Evolutionary conservation across 768 basidiomycete genomes (phyloP).

Genomic region (Scleroderma citrinum): DNA sequence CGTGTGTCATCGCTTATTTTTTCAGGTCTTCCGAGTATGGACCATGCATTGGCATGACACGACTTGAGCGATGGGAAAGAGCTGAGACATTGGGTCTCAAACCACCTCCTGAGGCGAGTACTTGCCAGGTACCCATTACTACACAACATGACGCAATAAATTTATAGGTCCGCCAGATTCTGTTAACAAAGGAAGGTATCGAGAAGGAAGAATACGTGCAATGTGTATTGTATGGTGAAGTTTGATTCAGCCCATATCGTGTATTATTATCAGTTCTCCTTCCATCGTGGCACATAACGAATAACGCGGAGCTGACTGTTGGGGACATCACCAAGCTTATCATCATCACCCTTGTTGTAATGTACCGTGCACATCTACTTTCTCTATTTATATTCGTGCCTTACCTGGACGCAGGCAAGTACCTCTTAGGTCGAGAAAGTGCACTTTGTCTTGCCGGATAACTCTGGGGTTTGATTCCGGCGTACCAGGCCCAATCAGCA

Average conservation of each 20-base stretch:
- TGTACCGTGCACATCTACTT: background rate
- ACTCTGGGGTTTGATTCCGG: too few species aligned
- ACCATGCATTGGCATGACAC: constrained; percentile 71
- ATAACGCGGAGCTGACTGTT: too few species aligned
- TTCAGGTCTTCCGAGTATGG: constrained; percentile 72
- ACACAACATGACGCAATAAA: background rate
- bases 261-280: background rate
- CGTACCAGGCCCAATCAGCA: too few species aligned
- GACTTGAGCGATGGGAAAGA: constrained; percentile 84
- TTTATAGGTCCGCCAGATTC: constrained; percentile 68
- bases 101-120: constrained; percentile 69
- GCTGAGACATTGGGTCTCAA: constrained; percentile 71
- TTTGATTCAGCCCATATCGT: constrained; percentile 14
- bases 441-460: too few species aligned
- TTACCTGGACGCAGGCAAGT: too few species aligned
- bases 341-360: background rate
- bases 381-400: too few species aligned
- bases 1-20: background rate
- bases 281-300: background rate
- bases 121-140: background rate
- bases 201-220: constrained; percentile 50
- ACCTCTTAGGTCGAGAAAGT: too few species aligned
- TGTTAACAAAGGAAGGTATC: constrained; percentile 61
- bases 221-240: constrained; percentile 51
- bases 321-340: background rate